Percentiles rank a stretch among this genome's conserved stretches.
Evolutionary conservation across 1,284 basidiomycete genomes (phyloP).

Genomic region (Chalciporus sp.): DNA sequence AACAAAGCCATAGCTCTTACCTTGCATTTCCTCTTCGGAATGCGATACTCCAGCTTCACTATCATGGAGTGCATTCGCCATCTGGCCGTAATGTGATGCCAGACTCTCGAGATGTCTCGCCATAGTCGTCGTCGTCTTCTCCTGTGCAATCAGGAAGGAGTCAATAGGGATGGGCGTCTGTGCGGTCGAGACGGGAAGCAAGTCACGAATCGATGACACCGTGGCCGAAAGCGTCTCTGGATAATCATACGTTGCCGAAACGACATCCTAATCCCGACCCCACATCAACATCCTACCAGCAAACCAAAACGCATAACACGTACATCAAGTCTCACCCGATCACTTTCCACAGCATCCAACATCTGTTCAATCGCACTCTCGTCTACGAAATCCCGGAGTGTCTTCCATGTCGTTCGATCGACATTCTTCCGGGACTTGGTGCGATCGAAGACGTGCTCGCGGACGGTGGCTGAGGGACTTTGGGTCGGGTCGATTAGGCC

Average conservation of each 20-base stretch:
- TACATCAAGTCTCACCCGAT: conserved; percentile 67
- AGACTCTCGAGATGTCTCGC: conserved; percentile 72
- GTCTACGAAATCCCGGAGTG: conserved; percentile 78
- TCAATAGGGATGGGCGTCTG: conserved; percentile 51
- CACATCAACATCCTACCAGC: conserved; percentile 1
- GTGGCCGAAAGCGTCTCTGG: conserved; percentile 60
- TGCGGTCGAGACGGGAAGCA: conserved; percentile 45
- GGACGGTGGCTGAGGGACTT: conserved; percentile 54
- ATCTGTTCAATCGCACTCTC: conserved; percentile 76
- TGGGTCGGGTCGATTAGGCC: conserved; percentile 28
- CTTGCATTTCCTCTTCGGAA: conserved; percentile 66
- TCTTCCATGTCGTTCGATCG: conserved; percentile 73
- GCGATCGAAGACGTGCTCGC: conserved; percentile 31
- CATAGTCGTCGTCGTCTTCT: conserved; percentile 61
- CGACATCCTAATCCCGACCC: conserved; percentile 49
- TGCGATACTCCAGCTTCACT: conserved; percentile 67
- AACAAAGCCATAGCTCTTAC: conserved; percentile 38
- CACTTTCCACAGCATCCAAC: conserved; percentile 69
- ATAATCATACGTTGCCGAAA: conserved; percentile 64
- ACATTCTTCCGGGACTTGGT: conserved; percentile 33
- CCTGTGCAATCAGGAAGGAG: conserved; percentile 55
- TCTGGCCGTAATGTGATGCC: conserved; percentile 72
- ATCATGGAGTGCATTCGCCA: conserved; percentile 65
- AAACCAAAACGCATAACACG: conserved; percentile 26
- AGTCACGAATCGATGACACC: conserved; percentile 53